Evolutionary conservation across 2,329 filamentous ascomycete genomes (phyloP).

Genomic region (Fusarium miscanthi): DNA sequence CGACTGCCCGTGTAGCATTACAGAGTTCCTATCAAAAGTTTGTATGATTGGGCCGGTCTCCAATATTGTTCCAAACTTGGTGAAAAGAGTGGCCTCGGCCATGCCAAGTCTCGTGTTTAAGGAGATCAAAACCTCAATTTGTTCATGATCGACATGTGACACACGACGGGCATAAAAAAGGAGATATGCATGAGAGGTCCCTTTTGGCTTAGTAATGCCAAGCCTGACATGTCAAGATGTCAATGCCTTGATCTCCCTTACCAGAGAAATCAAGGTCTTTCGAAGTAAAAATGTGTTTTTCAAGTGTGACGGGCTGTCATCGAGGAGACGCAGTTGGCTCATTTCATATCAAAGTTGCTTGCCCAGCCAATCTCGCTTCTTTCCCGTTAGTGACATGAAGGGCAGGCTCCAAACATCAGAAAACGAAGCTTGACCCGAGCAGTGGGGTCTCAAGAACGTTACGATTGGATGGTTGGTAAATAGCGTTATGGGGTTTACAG

Average conservation of each 20-base stretch:
- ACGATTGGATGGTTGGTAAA: conserved; percentile 2
- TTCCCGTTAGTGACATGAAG: not conserved
- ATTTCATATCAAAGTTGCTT: conserved; percentile 7
- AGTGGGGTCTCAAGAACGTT: conserved; percentile 1
- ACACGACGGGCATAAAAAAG: conserved; percentile 15
- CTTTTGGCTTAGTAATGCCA: not conserved
- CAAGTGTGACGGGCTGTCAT: conserved; percentile 30
- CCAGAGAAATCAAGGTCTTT: not conserved
- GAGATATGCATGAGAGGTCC: conserved; percentile 4
- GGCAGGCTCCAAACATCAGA: conserved; percentile 1
- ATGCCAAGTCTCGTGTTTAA: conserved; percentile 20
- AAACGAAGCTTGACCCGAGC: conserved; percentile 10
- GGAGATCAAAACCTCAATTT: conserved; percentile 2
- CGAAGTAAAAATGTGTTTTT: not conserved
- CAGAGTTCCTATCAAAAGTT: not conserved
- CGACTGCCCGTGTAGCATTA: not conserved
- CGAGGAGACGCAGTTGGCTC: conserved; percentile 28
- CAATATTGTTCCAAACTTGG: not conserved
- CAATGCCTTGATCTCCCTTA: not conserved
- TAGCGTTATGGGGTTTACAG: conserved; percentile 24
- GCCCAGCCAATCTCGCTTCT: conserved; percentile 9
- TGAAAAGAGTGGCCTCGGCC: conserved; percentile 10
- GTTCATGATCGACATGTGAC: conserved; percentile 29
- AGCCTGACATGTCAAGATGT: conserved; percentile 1
- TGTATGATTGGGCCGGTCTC: not conserved